phyloP scores from a whole-genome alignment of 768 basidiomycete genomes.

The Termitomyces sp. region DNA sequence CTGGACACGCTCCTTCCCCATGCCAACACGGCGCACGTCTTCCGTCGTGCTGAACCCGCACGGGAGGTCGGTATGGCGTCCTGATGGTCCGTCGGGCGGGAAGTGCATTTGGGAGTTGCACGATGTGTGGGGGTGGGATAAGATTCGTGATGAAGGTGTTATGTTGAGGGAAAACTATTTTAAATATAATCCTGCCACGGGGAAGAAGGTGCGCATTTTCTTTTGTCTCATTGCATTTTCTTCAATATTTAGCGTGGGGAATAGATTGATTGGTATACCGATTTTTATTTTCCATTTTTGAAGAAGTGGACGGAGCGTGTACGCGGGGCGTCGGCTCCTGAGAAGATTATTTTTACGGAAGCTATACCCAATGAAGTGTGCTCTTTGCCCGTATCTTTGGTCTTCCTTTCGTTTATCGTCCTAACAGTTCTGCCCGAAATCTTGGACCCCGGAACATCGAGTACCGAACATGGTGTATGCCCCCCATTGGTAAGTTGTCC shows the following conservation, averaged over 20 bases:
- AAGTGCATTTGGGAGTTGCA: slow-evolving; percentile 78
- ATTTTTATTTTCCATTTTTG: slow-evolving; percentile 81
- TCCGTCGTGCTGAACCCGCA: slow-evolving; percentile 58
- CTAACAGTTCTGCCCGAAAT: slow-evolving; percentile 72
- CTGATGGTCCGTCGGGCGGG: slow-evolving; percentile 85
- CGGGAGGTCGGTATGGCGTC: slow-evolving; percentile 64
- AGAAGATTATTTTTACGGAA: slow-evolving; percentile 75
- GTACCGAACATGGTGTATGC: slow-evolving; percentile 40
- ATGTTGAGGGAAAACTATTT: slow-evolving; percentile 88
- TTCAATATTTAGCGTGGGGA: background rate
- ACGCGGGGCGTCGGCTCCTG: slow-evolving; percentile 40
- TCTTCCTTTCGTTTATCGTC: slow-evolving; percentile 4
- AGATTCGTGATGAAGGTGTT: slow-evolving; percentile 60
- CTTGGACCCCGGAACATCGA: slow-evolving; percentile 68
- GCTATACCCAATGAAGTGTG: slow-evolving; percentile 90
- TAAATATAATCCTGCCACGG: slow-evolving; percentile 60
- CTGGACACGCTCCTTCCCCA: slow-evolving; percentile 86
- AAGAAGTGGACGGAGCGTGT: slow-evolving; percentile 66
- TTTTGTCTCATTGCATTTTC: background rate
- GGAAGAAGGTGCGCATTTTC: slow-evolving; percentile 48
- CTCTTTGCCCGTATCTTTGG: background rate
- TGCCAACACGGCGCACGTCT: slow-evolving; percentile 72
- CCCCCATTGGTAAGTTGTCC: slow-evolving; percentile 34
- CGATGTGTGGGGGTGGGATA: slow-evolving; percentile 91
- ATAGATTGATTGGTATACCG: slow-evolving; percentile 83